Percentiles rank a stretch among this genome's conserved stretches.
Evolutionary conservation across 805 yeast genomes (phyloP).

Genomic region (Maudiozyma turicensis): DNA sequence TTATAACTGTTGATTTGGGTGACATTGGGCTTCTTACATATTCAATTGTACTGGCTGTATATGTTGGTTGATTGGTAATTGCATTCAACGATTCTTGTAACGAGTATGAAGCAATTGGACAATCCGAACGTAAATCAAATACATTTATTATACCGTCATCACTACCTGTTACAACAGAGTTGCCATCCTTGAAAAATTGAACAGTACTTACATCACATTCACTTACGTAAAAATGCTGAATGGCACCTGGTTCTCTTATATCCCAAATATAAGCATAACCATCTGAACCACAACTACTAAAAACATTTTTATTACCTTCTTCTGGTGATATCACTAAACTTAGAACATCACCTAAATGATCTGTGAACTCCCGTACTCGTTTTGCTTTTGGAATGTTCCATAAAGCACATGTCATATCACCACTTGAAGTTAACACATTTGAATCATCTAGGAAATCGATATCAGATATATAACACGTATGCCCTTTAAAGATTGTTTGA

Average conservation of each 20-base stretch:
- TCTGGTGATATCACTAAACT: conserved; percentile 32
- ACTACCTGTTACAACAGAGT: conserved; percentile 62
- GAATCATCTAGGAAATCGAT: conserved; percentile 54
- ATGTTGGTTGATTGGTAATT: conserved; percentile 10
- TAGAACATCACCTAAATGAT: conserved; percentile 66
- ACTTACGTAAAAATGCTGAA: conserved; percentile 44
- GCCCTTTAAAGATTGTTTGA: conserved; percentile 60
- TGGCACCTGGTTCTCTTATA: conserved; percentile 38
- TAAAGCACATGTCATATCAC: conserved; percentile 67
- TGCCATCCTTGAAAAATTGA: conserved; percentile 58
- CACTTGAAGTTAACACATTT: conserved; percentile 59
- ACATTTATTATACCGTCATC: conserved; percentile 68
- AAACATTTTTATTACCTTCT: conserved; percentile 25
- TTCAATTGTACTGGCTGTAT: conserved; percentile 18
- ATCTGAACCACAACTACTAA: conserved; percentile 61
- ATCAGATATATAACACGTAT: conserved; percentile 71
- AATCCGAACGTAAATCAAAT: conserved; percentile 70
- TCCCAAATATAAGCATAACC: conserved; percentile 65
- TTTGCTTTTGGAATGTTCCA: conserved; percentile 71
- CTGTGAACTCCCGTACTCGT: conserved; percentile 44
- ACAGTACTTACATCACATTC: conserved; percentile 56
- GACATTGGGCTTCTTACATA: conserved; percentile 18
- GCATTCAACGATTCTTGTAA: conserved; percentile 14
- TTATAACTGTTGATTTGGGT: conserved; percentile 9
- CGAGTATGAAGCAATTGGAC: conserved; percentile 48